phyloP scores from a whole-genome alignment of 2,329 filamentous ascomycete species.

The Escovopsis weberi region DNA sequence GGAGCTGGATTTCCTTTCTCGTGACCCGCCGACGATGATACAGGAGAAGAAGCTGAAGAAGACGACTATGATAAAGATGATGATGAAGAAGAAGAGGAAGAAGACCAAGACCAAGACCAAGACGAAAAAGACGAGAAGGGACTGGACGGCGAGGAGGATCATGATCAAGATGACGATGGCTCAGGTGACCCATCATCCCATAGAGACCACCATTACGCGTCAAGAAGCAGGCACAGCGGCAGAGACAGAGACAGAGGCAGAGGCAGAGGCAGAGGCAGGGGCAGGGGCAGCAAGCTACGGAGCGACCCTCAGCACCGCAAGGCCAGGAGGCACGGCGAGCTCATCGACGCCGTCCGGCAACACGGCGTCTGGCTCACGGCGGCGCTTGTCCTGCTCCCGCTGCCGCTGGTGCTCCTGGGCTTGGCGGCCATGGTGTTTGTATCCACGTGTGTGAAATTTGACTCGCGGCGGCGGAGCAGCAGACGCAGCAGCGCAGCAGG shows the following conservation, averaged over 20 bases:
- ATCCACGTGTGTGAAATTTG: constrained; percentile 25
- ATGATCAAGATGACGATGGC: too few species aligned
- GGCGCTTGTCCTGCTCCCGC: constrained; percentile 32
- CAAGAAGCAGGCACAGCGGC: background rate
- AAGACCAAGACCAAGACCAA: background rate
- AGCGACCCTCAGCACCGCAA: constrained; percentile 18
- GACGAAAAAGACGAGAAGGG: too few species aligned
- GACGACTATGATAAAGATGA: constrained; percentile 17
- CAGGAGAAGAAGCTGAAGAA: constrained; percentile 18
- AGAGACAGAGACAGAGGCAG: background rate
- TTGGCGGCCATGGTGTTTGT: constrained; percentile 20
- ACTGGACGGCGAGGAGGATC: too few species aligned
- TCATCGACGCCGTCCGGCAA: constrained; percentile 27
- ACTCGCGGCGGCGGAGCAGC: constrained; percentile 10
- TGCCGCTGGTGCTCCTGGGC: constrained; percentile 23
- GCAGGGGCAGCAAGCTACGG: constrained; percentile 12
- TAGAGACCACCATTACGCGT: constrained; percentile 3
- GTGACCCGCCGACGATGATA: constrained; percentile 31
- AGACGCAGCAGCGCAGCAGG: constrained; percentile 6
- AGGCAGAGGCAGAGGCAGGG: too few species aligned
- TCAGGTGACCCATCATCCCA: constrained; percentile 1
- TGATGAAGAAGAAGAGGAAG: background rate
- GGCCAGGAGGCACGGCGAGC: constrained; percentile 16
- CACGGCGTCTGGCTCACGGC: constrained; percentile 28
- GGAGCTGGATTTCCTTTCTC: constrained; percentile 27